Base-by-base conservation (phyloP, 2,329 filamentous ascomycete species). In the Claviceps purpurea region DNA sequence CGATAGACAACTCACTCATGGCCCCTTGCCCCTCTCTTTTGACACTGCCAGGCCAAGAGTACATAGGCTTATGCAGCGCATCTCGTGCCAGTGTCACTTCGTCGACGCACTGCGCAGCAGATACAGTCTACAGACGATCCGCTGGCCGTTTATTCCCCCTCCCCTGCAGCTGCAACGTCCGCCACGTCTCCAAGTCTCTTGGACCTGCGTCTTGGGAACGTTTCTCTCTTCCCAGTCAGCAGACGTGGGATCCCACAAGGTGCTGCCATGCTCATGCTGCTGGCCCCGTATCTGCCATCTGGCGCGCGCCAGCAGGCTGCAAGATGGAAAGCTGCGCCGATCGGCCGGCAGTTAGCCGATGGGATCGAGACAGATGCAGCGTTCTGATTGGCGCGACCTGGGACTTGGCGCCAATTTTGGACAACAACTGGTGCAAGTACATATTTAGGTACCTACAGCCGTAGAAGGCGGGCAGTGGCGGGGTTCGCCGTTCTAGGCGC, bases 361-460 rank as follows among this genome's bases (percentile, higher is more conserved):
- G 40, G 30, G 37, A 40, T 45, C 20, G 44, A 45, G 49, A 34
- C n/a, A n/a, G 52, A 39, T 42, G 20, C 49, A 48, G 13, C n/a
- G 24, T 34, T 41, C 16, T 49, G 49, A 49, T 54, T 54, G 52
- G 52, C 41, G 45, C 24, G n/a, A 41, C 18, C 44, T 13, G 30
- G 30, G n/a, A 30, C 39, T 50, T 47, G 48, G 47, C 47, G 51
- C 51, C 51, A 34, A 50, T 41, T 52, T 50, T 49, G 47, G 47
- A 47, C 30, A 47, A 18, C 24, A 11, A 11, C 30, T 30, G 22
- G n/a, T 14, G 16, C 38, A 40, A 40, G 14, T 10, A 1, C n/a
- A n/a, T n/a, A n/a, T n/a, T n/a, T n/a, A n/a, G n/a, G n/a, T n/a
- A n/a, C n/a, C n/a, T n/a, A n/a, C 30, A 34, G 30, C 30, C 10